Percentiles rank a stretch among this genome's conserved stretches.
Evolutionary conservation across 768 basidiomycete species (phyloP).

Genomic region (Coprinellus micaceus): DNA sequence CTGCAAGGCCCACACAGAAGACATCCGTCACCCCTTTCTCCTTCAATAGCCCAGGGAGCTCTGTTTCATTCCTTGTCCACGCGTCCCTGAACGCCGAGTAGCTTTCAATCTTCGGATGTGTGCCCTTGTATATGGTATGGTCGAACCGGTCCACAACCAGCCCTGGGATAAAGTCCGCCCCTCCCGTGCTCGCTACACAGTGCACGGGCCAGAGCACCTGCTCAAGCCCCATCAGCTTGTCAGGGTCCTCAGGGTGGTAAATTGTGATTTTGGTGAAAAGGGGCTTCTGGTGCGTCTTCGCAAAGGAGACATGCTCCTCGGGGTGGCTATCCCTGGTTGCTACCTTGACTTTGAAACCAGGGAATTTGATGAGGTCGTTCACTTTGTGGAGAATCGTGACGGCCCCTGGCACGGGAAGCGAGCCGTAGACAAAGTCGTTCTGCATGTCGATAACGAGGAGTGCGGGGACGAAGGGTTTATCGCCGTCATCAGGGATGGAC

Average conservation of each 20-base stretch:
- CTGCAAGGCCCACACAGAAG: conserved; percentile 65
- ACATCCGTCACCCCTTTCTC: conserved; percentile 50
- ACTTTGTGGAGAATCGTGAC: conserved; percentile 53
- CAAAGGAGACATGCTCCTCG: conserved; percentile 67
- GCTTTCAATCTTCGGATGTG: conserved; percentile 58
- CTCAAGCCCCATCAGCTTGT: conserved; percentile 28
- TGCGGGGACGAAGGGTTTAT: conserved; percentile 39
- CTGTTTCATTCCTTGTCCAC: conserved; percentile 44
- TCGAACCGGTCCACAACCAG: conserved; percentile 41
- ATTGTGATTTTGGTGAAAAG: conserved; percentile 40
- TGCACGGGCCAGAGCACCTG: conserved; percentile 82
- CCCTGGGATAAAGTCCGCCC: conserved; percentile 57
- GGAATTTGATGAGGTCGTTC: conserved; percentile 53
- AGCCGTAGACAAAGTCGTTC: conserved; percentile 76
- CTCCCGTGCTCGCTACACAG: conserved; percentile 59
- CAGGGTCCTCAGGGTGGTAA: conserved; percentile 36
- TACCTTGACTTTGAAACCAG: conserved; percentile 44
- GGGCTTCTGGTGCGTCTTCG: conserved; percentile 36
- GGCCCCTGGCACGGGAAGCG: conserved; percentile 66
- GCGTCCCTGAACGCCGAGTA: conserved; percentile 78
- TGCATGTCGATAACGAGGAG: conserved; percentile 78
- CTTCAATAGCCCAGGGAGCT: conserved; percentile 41
- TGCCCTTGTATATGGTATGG: conserved; percentile 51
- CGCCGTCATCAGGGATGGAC: conserved; percentile 1
- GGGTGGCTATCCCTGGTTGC: conserved; percentile 63